phyloP scores from a whole-genome alignment of 805 yeast species.

The Barnettozyma pratensis region DNA sequence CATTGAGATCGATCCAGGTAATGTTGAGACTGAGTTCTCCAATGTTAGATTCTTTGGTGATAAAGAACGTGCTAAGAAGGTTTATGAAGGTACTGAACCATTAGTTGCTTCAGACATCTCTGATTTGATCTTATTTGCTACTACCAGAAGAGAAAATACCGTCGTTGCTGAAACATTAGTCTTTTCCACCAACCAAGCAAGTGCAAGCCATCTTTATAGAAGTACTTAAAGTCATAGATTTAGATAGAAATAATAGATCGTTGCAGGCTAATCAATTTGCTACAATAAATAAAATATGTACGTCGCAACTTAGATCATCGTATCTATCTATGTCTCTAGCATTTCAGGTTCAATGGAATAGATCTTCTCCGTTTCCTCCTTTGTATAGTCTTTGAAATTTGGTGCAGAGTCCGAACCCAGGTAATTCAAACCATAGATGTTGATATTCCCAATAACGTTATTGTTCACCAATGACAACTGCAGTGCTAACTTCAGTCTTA shows the following conservation, averaged over 20 bases:
- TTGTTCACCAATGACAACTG: slow-evolving; percentile 35
- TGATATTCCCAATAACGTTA: slow-evolving; percentile 19
- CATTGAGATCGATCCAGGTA: slow-evolving; percentile 63
- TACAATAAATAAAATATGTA: too few species aligned
- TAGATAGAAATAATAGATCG: background rate
- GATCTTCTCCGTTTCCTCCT: slow-evolving; percentile 1
- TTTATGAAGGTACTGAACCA: slow-evolving; percentile 54
- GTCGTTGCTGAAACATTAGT: slow-evolving; percentile 72
- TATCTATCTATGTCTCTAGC: background rate
- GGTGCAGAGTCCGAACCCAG: slow-evolving; percentile 7
- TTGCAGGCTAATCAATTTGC: background rate
- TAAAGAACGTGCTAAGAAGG: slow-evolving; percentile 43
- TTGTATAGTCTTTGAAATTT: slow-evolving; percentile 4
- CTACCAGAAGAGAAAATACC: slow-evolving; percentile 51
- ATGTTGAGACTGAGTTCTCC: slow-evolving; percentile 65
- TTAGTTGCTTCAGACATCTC: slow-evolving; percentile 54
- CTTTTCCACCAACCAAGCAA: slow-evolving; percentile 82
- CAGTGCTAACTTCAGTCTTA: slow-evolving; percentile 34
- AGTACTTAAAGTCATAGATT: slow-evolving; percentile 22
- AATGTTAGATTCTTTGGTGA: slow-evolving; percentile 58
- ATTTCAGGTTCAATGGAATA: background rate
- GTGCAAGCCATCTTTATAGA: slow-evolving; percentile 57
- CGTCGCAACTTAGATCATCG: too few species aligned
- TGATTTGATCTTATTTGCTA: slow-evolving; percentile 49
- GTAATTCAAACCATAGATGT: slow-evolving; percentile 27